phyloP scores from a whole-genome alignment of 495 filamentous ascomycete genomes.

The Hypoxylon rickii region DNA sequence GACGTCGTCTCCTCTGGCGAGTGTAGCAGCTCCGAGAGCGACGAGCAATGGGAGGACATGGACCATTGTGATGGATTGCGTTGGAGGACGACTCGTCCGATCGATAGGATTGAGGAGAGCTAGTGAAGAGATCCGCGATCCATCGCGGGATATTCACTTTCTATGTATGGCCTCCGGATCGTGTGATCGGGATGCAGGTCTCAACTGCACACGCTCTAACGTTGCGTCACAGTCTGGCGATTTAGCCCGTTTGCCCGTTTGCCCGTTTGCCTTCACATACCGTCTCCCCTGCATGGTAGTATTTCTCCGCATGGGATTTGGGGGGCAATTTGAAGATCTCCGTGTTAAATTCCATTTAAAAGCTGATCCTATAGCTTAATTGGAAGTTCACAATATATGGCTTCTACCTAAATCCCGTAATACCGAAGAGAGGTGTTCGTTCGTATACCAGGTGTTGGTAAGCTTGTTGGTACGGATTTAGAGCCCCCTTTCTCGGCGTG shows the following conservation, averaged over 20 bases:
- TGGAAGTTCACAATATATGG: too few relatives aligned
- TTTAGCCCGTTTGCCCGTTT: too few relatives aligned
- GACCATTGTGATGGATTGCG: background rate
- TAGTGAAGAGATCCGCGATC: background rate
- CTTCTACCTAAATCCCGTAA: too few relatives aligned
- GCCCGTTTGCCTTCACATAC: too few relatives aligned
- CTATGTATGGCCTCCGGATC: background rate
- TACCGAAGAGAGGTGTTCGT: too few relatives aligned
- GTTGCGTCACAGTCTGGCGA: too few relatives aligned
- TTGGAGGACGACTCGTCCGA: too few relatives aligned
- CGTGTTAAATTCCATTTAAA: background rate
- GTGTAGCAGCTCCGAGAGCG: background rate
- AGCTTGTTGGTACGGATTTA: too few relatives aligned
- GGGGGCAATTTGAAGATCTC: too few relatives aligned
- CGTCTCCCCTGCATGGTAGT: background rate
- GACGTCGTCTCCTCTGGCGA: background rate
- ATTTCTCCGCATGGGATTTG: background rate
- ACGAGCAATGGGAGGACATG: background rate
- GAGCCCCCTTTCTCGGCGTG: too few relatives aligned
- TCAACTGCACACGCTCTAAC: background rate
- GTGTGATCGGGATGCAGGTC: slow-evolving; percentile 7
- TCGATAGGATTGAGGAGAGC: too few relatives aligned
- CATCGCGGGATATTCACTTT: background rate
- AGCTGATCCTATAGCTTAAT: background rate
- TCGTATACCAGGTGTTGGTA: too few relatives aligned